These are phyloP conservation scores for Lentinula raphanica DNA, from an alignment of 768 basidiomycete species.

Conservation along the genomic window DNA sequence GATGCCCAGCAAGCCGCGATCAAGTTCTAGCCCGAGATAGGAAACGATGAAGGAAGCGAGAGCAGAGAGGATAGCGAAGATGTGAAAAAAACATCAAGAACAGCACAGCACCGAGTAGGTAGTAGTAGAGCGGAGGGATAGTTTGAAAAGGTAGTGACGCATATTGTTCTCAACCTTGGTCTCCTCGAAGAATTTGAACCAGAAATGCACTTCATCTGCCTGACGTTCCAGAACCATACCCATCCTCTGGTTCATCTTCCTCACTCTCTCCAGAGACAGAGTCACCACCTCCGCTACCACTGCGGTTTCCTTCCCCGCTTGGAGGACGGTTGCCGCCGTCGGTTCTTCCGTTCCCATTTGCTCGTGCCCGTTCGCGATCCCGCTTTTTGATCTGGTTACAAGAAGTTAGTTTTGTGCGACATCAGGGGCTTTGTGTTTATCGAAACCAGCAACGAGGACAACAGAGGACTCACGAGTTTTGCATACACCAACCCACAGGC, in stretches of 20 bases:
- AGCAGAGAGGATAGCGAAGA: neutral
- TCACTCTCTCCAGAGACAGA: neutral
- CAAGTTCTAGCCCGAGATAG: no score
- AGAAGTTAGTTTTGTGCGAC: no score
- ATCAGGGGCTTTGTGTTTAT: no score
- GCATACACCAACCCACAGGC: slow-evolving; percentile 85
- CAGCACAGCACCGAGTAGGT: no score
- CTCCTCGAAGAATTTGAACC: neutral
- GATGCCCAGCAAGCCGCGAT: no score
- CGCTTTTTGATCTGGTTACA: slow-evolving; percentile 32
- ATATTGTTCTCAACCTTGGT: neutral
- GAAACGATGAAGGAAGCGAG: no score
- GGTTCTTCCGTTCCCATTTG: neutral
- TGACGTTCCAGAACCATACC: neutral
- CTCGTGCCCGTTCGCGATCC: slow-evolving; percentile 21
- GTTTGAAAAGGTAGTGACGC: neutral
- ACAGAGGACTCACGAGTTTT: slow-evolving; percentile 77
- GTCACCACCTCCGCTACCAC: neutral
- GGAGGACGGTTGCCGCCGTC: neutral
- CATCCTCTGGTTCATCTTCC: slow-evolving; percentile 1
- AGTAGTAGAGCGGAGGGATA: neutral
- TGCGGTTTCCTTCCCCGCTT: neutral
- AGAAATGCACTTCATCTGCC: neutral
- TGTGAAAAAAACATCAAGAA: neutral
- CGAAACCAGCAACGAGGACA: no score